Conservation (phyloP, 2,329 filamentous ascomycete species). For the Chrysosporium keratinophilum region DNA sequence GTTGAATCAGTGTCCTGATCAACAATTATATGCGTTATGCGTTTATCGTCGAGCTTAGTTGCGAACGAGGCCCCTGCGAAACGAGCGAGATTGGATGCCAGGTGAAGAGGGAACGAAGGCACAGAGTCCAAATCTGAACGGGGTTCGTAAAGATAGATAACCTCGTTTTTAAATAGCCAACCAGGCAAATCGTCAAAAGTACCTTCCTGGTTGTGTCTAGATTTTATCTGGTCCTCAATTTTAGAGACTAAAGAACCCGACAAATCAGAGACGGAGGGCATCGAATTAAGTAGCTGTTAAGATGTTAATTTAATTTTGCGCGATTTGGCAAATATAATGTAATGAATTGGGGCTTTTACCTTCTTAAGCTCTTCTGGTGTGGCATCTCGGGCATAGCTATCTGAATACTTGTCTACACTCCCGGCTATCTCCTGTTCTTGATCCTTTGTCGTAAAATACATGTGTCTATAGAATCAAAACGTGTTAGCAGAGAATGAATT, state of each 20-base stretch:
- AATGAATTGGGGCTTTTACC: slow-evolving; percentile 21
- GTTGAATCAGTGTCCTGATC: slow-evolving; percentile 39
- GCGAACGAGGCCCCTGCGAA: slow-evolving; percentile 60
- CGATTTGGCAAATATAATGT: not conserved
- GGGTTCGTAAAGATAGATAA: slow-evolving; percentile 32
- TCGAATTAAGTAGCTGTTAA: slow-evolving; percentile 33
- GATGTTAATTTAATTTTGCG: slow-evolving; percentile 1
- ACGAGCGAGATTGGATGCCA: slow-evolving; percentile 48
- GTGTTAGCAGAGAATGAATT: not conserved
- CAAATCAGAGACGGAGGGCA: slow-evolving; percentile 23
- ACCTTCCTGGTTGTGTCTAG: slow-evolving; percentile 42
- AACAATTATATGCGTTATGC: slow-evolving; percentile 64
- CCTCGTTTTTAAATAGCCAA: slow-evolving; percentile 42
- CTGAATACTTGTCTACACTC: slow-evolving; percentile 66
- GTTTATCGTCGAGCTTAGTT: slow-evolving; percentile 41
- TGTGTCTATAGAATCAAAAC: slow-evolving; percentile 42
- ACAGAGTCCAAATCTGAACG: not conserved
- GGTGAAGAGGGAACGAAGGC: slow-evolving; percentile 26
- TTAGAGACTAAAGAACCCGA: slow-evolving; percentile 36
- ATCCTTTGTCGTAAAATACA: slow-evolving; percentile 58
- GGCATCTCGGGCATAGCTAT: slow-evolving; percentile 70
- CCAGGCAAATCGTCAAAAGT: slow-evolving; percentile 28
- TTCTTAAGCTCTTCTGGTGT: slow-evolving; percentile 51
- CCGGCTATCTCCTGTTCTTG: slow-evolving; percentile 45
- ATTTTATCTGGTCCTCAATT: slow-evolving; percentile 48